Conservation (phyloP, 1,284 basidiomycete genomes). For the Waitea zeae region DNA sequence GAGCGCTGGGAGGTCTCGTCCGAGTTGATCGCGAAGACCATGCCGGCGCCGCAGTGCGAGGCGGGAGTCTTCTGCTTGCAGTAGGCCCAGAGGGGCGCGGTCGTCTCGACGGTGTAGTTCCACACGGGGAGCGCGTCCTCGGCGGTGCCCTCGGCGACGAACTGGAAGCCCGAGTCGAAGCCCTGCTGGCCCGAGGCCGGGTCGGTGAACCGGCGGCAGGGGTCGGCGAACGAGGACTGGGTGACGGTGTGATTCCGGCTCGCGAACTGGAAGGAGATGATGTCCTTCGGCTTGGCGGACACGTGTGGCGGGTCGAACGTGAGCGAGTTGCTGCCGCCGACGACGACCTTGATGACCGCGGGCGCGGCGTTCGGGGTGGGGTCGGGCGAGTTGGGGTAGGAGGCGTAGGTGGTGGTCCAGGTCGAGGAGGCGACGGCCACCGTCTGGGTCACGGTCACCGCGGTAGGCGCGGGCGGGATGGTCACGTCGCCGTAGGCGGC, state of each 20-base stretch:
- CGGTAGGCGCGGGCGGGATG: constrained; percentile 25
- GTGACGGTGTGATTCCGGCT: constrained; percentile 53
- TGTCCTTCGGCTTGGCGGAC: constrained; percentile 29
- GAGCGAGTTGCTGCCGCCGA: constrained; percentile 24
- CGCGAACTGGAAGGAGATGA: constrained; percentile 38
- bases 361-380: constrained; percentile 26
- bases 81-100: constrained; percentile 8
- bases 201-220: constrained; percentile 28
- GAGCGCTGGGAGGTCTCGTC: constrained; percentile 19
- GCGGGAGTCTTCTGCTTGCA: constrained; percentile 17
- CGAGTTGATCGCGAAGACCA: constrained; percentile 27
- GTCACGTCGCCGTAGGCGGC: constrained; percentile 28
- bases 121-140: too few relatives aligned
- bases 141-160: constrained; percentile 25
- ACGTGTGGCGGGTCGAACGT: constrained; percentile 32
- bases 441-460: constrained; percentile 16
- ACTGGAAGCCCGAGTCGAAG: constrained; percentile 44
- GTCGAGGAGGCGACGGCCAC: constrained; percentile 21
- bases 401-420: constrained; percentile 36
- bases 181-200: constrained; percentile 21
- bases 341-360: constrained; percentile 31
- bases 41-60: constrained; percentile 22
- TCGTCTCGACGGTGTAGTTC: too few relatives aligned
- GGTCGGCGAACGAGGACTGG: constrained; percentile 43
- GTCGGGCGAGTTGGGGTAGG: constrained; percentile 31